phyloP scores from a whole-genome alignment of 2,329 filamentous ascomycete genomes.

The Aspergillus japonicus region DNA sequence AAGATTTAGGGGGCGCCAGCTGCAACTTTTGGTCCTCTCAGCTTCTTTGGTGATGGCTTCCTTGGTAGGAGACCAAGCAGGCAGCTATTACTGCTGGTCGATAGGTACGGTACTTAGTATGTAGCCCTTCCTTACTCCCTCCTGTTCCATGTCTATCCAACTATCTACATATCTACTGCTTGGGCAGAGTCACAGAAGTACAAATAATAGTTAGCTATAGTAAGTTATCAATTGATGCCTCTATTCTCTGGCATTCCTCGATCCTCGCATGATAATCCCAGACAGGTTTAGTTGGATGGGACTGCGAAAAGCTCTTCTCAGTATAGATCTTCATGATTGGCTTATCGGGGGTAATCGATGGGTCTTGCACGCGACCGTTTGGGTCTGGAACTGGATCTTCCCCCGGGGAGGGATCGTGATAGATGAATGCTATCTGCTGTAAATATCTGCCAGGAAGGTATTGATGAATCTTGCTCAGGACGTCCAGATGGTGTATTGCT shows the following conservation, averaged over 20 bases:
- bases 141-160: background rate
- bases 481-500: no score
- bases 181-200: background rate
- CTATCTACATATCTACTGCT: no score
- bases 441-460: no score
- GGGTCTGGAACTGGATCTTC: constrained; percentile 10
- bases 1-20: background rate
- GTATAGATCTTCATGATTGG: constrained; percentile 4
- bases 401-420: background rate
- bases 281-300: constrained; percentile 3
- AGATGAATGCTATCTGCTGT: background rate
- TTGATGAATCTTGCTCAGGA: no score
- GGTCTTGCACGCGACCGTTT: constrained; percentile 11
- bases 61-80: background rate
- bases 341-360: background rate
- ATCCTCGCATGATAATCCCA: constrained; percentile 7
- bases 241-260: background rate
- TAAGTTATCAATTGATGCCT: background rate
- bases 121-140: background rate
- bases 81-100: no score
- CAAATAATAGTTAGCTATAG: no score
- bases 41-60: background rate
- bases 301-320: constrained; percentile 1
- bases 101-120: background rate
- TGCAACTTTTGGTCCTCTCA: background rate